phyloP scores from a whole-genome alignment of 306 rosid species.

The Purshia tridentata region DNA sequence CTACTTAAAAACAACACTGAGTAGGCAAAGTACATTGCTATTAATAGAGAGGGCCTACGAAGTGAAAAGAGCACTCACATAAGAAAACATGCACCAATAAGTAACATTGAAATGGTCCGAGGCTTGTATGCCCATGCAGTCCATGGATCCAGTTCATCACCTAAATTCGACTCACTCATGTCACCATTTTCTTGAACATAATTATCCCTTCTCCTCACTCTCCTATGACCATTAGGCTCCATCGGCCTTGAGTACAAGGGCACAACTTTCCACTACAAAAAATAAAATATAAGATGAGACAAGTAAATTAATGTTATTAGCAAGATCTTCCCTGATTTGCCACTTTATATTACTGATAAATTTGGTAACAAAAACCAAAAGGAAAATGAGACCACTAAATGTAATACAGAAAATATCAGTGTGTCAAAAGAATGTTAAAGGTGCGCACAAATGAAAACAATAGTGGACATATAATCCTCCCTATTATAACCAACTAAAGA shows the following conservation, averaged over 20 bases:
- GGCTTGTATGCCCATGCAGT: constrained; percentile 99
- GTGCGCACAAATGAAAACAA: not conserved
- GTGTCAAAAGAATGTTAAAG: not conserved
- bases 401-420: not conserved
- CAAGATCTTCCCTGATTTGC: not conserved
- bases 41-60: constrained; percentile 8
- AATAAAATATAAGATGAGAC: constrained; percentile 27
- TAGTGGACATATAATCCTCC: not conserved
- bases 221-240: constrained; percentile 71
- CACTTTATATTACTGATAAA: not conserved
- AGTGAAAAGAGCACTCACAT: constrained; percentile 64
- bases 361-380: not conserved
- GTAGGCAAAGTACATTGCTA: not conserved
- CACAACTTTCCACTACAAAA: constrained; percentile 44
- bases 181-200: constrained; percentile 63
- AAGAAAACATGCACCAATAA: constrained; percentile 92
- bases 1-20: not conserved
- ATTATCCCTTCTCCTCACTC: constrained; percentile 52
- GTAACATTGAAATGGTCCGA: constrained; percentile 84
- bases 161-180: constrained; percentile 39
- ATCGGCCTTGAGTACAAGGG: constrained; percentile 37
- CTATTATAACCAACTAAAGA: not conserved
- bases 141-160: constrained; percentile 97
- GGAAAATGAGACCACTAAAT: not conserved
- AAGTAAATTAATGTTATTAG: constrained; percentile 15